Evolutionary conservation across 768 basidiomycete species (phyloP).

Genomic region (Trametes cinnabarina): DNA sequence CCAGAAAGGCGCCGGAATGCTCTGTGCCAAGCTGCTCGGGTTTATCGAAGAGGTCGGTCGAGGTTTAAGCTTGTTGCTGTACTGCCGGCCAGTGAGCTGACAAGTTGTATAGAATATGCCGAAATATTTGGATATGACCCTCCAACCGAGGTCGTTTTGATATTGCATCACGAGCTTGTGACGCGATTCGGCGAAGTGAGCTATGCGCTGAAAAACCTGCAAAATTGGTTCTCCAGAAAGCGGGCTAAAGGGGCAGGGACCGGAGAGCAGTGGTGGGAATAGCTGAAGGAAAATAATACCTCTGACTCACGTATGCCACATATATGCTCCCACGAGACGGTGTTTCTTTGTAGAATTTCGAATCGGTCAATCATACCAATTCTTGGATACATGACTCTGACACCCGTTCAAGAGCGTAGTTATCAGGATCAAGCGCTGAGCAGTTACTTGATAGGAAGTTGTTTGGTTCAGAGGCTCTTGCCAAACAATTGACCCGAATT

Average conservation of each 20-base stretch:
- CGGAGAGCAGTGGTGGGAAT: neutral
- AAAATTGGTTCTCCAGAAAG: conserved; percentile 4
- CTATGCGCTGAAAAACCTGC: neutral
- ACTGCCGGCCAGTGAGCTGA: too few relatives aligned
- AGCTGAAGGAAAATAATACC: neutral
- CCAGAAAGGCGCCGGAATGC: too few relatives aligned
- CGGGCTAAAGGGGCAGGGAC: neutral
- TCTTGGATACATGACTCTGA: too few relatives aligned
- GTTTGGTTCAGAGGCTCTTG: conserved; percentile 11
- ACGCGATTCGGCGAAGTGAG: neutral
- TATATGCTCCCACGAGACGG: too few relatives aligned
- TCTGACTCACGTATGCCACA: too few relatives aligned
- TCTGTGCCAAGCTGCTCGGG: too few relatives aligned
- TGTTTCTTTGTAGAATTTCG: too few relatives aligned
- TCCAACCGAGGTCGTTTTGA: neutral
- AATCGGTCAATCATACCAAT: too few relatives aligned
- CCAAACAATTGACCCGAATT: conserved; percentile 7
- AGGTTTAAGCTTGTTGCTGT: too few relatives aligned
- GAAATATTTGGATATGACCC: neutral
- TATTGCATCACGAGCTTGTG: neutral
- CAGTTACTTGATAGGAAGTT: neutral
- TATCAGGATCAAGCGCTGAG: neutral
- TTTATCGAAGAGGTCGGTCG: too few relatives aligned
- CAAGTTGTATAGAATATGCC: too few relatives aligned
- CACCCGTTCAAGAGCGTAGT: too few relatives aligned